Conservation (phyloP, 192 early-diverging fungal genomes). For the Podila minutissima region DNA sequence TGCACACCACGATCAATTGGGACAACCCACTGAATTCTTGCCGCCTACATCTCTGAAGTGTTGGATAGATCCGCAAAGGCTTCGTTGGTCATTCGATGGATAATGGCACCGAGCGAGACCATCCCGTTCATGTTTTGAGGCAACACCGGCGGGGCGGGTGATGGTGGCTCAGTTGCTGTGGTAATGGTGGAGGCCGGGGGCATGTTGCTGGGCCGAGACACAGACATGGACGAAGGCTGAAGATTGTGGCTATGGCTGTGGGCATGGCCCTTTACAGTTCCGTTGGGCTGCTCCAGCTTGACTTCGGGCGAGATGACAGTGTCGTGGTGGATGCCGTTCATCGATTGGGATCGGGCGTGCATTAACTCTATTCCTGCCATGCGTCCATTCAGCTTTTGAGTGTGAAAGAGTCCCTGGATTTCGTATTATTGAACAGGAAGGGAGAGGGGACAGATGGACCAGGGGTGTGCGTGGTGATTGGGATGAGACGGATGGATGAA, state of each 20-base stretch:
- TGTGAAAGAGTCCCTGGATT: background rate
- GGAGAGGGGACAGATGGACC: background rate
- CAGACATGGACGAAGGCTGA: too few relatives aligned
- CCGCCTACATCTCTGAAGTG: conserved; percentile 67
- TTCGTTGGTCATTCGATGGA: conserved; percentile 70
- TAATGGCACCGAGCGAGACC: conserved; percentile 66
- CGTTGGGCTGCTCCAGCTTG: background rate
- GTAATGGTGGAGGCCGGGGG: background rate
- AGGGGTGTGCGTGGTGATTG: background rate
- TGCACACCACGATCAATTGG: background rate
- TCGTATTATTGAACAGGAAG: background rate
- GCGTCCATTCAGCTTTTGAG: background rate
- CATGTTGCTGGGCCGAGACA: background rate
- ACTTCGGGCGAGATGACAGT: background rate
- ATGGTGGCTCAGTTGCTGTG: conserved; percentile 4
- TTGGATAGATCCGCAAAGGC: conserved; percentile 74
- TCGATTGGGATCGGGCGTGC: conserved; percentile 1
- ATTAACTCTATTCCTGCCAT: conserved; percentile 3
- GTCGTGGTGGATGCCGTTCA: background rate
- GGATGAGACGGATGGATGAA: too few relatives aligned
- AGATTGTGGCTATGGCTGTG: background rate
- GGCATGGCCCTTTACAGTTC: background rate
- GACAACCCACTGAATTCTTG: background rate
- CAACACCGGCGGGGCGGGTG: conserved; percentile 47
- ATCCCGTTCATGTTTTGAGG: conserved; percentile 70